Percentiles rank a stretch among this genome's conserved stretches.
phyloP scores from a whole-genome alignment of 2,329 filamentous ascomycete genomes.

The Ophiostoma himal-ulmi region DNA sequence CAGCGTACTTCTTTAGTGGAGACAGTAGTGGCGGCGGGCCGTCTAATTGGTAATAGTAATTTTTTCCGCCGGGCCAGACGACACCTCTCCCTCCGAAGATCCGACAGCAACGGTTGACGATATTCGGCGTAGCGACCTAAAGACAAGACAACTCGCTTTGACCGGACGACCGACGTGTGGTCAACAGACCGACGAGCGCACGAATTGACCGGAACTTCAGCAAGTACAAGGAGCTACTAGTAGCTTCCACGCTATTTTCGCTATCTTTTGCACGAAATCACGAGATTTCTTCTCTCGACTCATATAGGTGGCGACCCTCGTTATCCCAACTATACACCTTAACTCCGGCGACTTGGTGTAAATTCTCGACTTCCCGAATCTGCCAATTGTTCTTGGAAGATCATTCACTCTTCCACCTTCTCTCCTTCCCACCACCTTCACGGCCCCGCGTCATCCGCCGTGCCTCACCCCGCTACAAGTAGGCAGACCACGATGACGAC shows the following conservation, averaged over 20 bases:
- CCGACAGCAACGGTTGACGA: slow-evolving; percentile 17
- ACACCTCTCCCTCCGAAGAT: slow-evolving; percentile 10
- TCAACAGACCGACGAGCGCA: neutral
- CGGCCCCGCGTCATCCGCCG: slow-evolving; percentile 19
- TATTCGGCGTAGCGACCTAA: slow-evolving; percentile 7
- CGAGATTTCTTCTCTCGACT: slow-evolving; percentile 14
- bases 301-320: slow-evolving; percentile 7
- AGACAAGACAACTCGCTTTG: slow-evolving; percentile 10
- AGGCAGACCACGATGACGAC: slow-evolving; percentile 19
- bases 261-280: slow-evolving; percentile 18
- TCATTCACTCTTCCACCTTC: neutral
- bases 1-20: slow-evolving; percentile 13
- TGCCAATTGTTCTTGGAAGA: neutral
- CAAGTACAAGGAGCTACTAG: neutral
- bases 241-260: slow-evolving; percentile 14
- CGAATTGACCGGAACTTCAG: neutral
- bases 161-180: neutral
- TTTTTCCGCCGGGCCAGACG: slow-evolving; percentile 21
- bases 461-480: neutral
- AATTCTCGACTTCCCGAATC: neutral
- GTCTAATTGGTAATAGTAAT: slow-evolving; percentile 18
- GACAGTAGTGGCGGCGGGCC: slow-evolving; percentile 14
- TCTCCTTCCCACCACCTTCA: neutral
- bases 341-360: neutral
- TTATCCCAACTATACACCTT: neutral